Percentiles rank a stretch among this genome's conserved stretches.
Evolutionary conservation across 2,329 filamentous ascomycete species (phyloP).

Genomic region (Cytospora schulzeri): DNA sequence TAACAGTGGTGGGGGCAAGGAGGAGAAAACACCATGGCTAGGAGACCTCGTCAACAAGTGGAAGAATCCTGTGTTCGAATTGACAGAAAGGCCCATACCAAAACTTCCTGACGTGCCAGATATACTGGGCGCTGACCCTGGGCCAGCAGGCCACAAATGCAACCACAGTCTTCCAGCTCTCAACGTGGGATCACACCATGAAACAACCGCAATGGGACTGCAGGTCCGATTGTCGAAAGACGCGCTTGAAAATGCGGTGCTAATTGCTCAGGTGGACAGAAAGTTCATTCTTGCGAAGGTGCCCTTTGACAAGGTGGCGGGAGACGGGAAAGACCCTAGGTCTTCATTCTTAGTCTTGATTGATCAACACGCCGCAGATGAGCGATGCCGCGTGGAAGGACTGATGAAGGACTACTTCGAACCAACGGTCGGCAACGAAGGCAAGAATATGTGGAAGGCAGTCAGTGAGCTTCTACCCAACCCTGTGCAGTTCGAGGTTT

Average conservation of each 20-base stretch:
- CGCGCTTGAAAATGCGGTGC: constrained; percentile 59
- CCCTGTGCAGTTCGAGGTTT: constrained; percentile 66
- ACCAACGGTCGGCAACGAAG: constrained; percentile 8
- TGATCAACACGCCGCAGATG: constrained; percentile 95
- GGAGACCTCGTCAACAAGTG: constrained; percentile 63
- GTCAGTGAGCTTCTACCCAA: constrained; percentile 47
- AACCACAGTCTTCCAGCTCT: constrained; percentile 15
- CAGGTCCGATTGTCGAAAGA: constrained; percentile 61
- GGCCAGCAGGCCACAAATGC: constrained; percentile 21
- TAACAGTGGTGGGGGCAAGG: constrained; percentile 23
- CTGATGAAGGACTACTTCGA: constrained; percentile 62
- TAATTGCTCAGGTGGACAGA: constrained; percentile 81
- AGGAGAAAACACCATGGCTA: constrained; percentile 53
- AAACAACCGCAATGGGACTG: constrained; percentile 32
- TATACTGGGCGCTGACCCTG: constrained; percentile 30
- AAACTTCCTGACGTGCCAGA: constrained; percentile 40
- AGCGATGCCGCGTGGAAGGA: constrained; percentile 77
- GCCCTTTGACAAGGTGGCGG: constrained; percentile 30
- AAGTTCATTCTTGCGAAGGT: constrained; percentile 84
- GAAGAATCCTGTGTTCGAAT: constrained; percentile 76
- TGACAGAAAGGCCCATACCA: constrained; percentile 49
- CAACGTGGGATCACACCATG: constrained; percentile 19
- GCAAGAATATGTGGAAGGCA: constrained; percentile 28
- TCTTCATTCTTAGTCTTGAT: constrained; percentile 66
- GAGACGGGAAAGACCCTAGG: constrained; percentile 2